phyloP scores from a whole-genome alignment of 257 asterid species.

The Solanum ossicruentum region DNA sequence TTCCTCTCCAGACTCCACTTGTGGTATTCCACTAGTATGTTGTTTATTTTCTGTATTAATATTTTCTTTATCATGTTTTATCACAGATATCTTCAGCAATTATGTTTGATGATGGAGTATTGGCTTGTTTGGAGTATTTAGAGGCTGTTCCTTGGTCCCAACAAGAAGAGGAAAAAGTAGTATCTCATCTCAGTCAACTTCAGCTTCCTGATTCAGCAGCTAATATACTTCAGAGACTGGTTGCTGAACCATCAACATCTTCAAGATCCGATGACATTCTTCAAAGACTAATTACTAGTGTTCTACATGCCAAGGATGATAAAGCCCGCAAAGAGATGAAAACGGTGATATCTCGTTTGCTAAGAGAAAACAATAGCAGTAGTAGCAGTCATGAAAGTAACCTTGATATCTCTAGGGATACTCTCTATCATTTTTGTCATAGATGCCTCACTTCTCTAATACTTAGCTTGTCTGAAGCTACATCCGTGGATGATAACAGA shows the following conservation, averaged over 20 bases:
- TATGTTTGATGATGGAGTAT: slow-evolving; percentile 60
- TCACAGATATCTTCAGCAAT: slow-evolving; percentile 68
- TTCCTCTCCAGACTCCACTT: no score
- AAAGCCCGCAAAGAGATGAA: slow-evolving; percentile 79
- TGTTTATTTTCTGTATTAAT: background rate
- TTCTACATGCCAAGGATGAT: slow-evolving; percentile 71
- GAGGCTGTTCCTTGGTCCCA: slow-evolving; percentile 91
- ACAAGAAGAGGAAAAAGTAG: slow-evolving; percentile 62
- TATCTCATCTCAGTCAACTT: slow-evolving; percentile 47
- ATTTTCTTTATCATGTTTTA: background rate
- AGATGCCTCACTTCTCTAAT: slow-evolving; percentile 67
- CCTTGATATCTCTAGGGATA: slow-evolving; percentile 46
- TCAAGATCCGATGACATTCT: slow-evolving; percentile 57
- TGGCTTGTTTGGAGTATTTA: slow-evolving; percentile 64
- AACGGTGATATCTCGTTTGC: slow-evolving; percentile 37
- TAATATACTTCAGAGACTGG: slow-evolving; percentile 60
- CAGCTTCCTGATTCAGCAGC: slow-evolving; percentile 32
- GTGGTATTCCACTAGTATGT: no score
- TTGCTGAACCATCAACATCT: slow-evolving; percentile 50
- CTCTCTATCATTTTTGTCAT: slow-evolving; percentile 63
- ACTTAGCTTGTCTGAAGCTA: slow-evolving; percentile 55
- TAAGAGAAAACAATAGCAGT: slow-evolving; percentile 32
- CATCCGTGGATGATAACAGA: slow-evolving; percentile 38
- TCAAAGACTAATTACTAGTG: slow-evolving; percentile 43
- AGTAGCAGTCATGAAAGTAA: background rate